phyloP scores from a whole-genome alignment of 441 rosid species.

The Sinapis alba region DNA sequence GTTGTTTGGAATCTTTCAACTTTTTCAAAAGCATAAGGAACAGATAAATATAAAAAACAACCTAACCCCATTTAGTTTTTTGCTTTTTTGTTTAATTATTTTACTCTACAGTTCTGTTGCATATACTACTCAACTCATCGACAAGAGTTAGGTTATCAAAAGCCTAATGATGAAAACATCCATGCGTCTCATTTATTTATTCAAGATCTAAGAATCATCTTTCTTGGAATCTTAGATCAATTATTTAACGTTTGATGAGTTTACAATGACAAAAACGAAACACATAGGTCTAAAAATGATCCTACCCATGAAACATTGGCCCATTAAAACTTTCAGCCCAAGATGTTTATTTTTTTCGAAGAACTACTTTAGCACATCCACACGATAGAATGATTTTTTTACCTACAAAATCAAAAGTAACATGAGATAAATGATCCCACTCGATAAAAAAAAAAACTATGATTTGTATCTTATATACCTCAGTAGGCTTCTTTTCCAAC shows the following conservation, averaged over 20 bases:
- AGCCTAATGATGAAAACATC: not conserved
- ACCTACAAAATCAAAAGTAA: conserved; percentile 16
- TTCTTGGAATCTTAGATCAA: not conserved
- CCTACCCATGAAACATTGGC: not conserved
- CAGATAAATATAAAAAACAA: not conserved
- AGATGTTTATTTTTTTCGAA: conserved; percentile 20
- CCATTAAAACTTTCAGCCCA: conserved; percentile 11
- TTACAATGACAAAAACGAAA: not conserved
- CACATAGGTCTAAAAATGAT: not conserved
- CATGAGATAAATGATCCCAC: not conserved
- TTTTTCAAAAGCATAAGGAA: conserved; percentile 9
- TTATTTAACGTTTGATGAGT: not conserved
- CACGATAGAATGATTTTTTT: conserved; percentile 4
- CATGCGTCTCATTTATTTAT: not conserved
- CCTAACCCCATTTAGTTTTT: not conserved
- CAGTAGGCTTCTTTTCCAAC: no score
- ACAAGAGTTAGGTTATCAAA: not conserved
- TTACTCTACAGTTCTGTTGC: not conserved
- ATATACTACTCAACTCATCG: not conserved
- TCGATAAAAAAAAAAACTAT: no score
- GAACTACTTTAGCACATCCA: conserved; percentile 32
- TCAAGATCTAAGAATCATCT: not conserved
- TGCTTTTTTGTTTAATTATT: not conserved
- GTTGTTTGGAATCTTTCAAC: conserved; percentile 32
- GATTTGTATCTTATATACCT: no score